Evolutionary conservation across 257 asterid genomes (phyloP), one percentile per base, ranked within the genome.

Genomic region (Echites panduratus): DNA sequence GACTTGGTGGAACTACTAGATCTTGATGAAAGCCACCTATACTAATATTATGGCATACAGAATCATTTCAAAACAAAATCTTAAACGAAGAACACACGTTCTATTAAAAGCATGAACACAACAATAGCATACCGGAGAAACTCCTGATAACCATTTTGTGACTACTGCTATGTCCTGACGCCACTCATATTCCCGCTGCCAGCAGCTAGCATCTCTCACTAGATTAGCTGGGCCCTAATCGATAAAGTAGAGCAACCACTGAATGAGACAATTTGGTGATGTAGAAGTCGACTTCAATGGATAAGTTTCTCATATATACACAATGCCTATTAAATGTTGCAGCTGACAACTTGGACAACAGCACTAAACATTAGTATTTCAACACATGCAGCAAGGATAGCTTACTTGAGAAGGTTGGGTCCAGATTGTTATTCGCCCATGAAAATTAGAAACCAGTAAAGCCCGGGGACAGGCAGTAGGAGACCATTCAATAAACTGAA

Each of bases 81-180:
- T 22, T 9, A 17, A 69, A 29, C 13, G 17, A 19, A n/a, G 47
- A 32, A 19, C 47, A 62, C 27, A 69, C 20, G 49, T 8, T 35
- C 14, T 45, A 50, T 66, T 9, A 38, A 59, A 76, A 77, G 45
- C 69, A 70, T 29, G 22, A 54, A 72, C 53, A 43, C 68, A 79
- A 77, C 56, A 83, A 73, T 71, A 71, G 80, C 96, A 81, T 90
- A 95, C 99, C 61, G 98, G 96, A 83, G 99, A 92, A 75, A 87
- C 92, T 77, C 99, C 99, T 8, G 99, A 92, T 63, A 95, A 82
- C 99, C 99, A 95, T 85, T 95, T 95, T 7, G 99, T 92, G 70
- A 84, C 95, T 77, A 95, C 99, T 67, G 98, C 99, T 82, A 92
- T 95, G 80, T 95, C 99, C 85, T 95, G 99, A 20, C 97, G 93